Conservation (phyloP, 306 rosid species). For the Begonia fuchsioides region DNA sequence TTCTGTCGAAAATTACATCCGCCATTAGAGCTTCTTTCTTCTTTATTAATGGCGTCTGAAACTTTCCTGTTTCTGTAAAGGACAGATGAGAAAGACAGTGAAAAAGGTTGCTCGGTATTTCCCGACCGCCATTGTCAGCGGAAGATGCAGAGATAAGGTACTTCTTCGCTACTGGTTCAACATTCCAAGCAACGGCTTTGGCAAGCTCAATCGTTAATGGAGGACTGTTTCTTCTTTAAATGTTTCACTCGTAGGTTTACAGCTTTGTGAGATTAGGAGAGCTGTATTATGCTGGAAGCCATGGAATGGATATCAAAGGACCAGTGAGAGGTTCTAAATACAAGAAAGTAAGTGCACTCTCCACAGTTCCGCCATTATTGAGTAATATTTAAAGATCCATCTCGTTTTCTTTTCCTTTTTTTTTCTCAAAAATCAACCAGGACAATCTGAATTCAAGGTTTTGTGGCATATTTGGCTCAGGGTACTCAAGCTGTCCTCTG, state of each 20-base stretch:
- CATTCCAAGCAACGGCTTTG: too few relatives aligned
- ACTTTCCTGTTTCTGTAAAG: constrained; percentile 1
- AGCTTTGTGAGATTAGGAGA: constrained; percentile 71
- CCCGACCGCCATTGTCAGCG: constrained; percentile 86
- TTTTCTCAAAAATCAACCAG: too few relatives aligned
- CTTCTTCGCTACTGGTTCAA: neutral
- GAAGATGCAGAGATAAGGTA: constrained; percentile 88
- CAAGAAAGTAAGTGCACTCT: constrained; percentile 38
- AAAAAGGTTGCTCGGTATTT: constrained; percentile 57
- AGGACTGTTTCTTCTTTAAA: too few relatives aligned
- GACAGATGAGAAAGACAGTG: constrained; percentile 87
- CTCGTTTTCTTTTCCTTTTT: too few relatives aligned
- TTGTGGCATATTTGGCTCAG: constrained; percentile 13
- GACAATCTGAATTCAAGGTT: too few relatives aligned
- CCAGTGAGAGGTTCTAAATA: constrained; percentile 58
- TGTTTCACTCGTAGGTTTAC: constrained; percentile 34
- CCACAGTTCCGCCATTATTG: too few relatives aligned
- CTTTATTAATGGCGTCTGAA: neutral
- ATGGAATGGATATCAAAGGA: constrained; percentile 94
- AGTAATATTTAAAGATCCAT: too few relatives aligned
- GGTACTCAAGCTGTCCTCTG: constrained; percentile 44
- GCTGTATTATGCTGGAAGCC: constrained; percentile 93
- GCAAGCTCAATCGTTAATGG: too few relatives aligned
- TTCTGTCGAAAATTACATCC: too few relatives aligned
- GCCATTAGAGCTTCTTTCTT: neutral